Evolutionary conservation across 2,329 filamentous ascomycete genomes (phyloP), one percentile per base, ranked within the genome.

Genomic region (Penicillium olsonii): DNA sequence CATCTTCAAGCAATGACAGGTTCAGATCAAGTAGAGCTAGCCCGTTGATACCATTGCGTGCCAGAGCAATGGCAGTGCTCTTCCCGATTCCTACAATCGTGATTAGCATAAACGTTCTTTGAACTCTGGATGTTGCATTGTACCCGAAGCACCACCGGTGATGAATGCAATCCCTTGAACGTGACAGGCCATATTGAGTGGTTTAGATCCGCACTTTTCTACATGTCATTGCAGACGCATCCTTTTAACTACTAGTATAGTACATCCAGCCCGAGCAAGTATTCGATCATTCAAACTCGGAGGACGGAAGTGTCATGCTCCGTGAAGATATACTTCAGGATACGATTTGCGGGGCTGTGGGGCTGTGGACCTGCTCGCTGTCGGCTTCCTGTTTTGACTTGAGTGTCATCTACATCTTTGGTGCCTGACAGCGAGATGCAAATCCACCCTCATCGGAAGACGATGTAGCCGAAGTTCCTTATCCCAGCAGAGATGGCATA

Each of bases 11-110:
- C 0, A 74, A 65, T 2, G 60, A 57, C 2, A 58, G 50, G 53
- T 78, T 72, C 51, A 80, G 65, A 55, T 83, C 80, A 2, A 78
- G 76, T 18, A 84, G 76, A 37, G 75, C 75, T 7, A 83, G 63
- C 5, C 65, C 67, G 1, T 68, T 63, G 56, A 79, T 79, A 3
- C 79, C 78, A 0, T 74, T 74, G 3, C 63, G 63, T 0, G 73
- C 77, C 52, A 83, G 79, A 1, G 71, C 73, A 42, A 65, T 70
- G 5, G 77, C 76, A 1, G 80, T 75, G 3, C 75, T 75, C 10
- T 74, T 75, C 5, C 80, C 80, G 50, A 83, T 83, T 22, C 80
- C 80, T 81, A 37, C 34, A 8, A 5, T 7, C 15, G 14, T 10
- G 27, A 5, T 45, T 42, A 46, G 35, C n/a, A n/a, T n/a, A n/a